Base-by-base conservation (phyloP, 805 yeast species). In the Monosporozyma servazzii region DNA sequence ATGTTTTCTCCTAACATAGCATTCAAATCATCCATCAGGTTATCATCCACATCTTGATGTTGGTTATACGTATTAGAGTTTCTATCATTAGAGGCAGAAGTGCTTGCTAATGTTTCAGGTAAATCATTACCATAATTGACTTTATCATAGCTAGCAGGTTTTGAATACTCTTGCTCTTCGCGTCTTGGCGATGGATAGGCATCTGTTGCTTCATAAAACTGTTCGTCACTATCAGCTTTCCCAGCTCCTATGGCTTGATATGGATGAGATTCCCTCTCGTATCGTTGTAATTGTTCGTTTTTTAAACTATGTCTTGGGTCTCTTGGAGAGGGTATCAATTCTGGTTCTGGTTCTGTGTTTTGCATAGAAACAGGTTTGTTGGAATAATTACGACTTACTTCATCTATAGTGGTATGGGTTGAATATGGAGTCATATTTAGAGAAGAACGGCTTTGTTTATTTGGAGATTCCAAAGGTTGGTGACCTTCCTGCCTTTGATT, bases 361-460 rank as follows among this genome's bases (percentile, higher is more conserved):
- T 29, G 30, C 7, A 45, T 17, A 27, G 42, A 20, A 5, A 44
- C 18, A 10, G 54, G 56, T 13, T 25, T 40, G 17, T 42, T 40
- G 15, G 48, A 51, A 49, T 53, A 54, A 10, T 53, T 53, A 17
- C 51, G 54, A 44, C 57, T 60, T 10, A 56, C 54, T 37, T 58
- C 56, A 27, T 52, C 56, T 4, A 61, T 45, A 5, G 65, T 61
- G 7, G 60, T 53, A 37, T 56, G 52, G 17, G 53, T 57, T 7
- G 62, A 49, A 50, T 64, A 64, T 3, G 67, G 65, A 3, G 60
- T 53, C 31, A 56, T 61, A 27, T 51, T 57, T 25, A 63, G 49
- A 18, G 59, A 52, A 9, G 44, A 41, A 23, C 30, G 44, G 15
- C 18, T 23, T 10, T 17, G 30, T 41, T 41, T 18, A 20, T 18